These are phyloP conservation scores for Erythrophleum ivorense DNA, from an alignment of 331 rosid genomes.

Conservation along the genomic window DNA sequence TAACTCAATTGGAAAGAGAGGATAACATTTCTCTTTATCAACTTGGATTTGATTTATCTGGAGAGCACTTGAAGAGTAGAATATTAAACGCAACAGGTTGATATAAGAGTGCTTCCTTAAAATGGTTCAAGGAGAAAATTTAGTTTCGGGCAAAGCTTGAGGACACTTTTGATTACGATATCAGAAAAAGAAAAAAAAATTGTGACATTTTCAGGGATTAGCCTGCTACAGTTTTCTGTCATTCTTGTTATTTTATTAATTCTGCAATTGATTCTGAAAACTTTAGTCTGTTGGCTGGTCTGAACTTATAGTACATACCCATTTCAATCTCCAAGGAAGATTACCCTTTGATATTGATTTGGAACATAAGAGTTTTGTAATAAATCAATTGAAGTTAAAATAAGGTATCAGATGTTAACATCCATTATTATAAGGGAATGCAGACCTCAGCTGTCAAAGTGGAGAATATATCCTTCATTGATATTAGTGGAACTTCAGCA, in stretches of 20 bases:
- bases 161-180: too few relatives aligned
- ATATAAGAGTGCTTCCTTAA: background rate
- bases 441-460: constrained; percentile 72
- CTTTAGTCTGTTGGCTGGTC: background rate
- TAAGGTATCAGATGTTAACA: constrained; percentile 1
- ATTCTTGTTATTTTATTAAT: background rate
- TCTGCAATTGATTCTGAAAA: background rate
- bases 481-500: constrained; percentile 65
- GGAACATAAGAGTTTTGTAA: background rate
- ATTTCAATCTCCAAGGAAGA: background rate
- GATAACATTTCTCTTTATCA: background rate
- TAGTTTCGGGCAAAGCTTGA: too few relatives aligned
- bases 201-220: background rate
- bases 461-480: constrained; percentile 54
- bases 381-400: background rate
- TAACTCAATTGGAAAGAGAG: background rate
- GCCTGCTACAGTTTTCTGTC: background rate
- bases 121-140: too few relatives aligned
- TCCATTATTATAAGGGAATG: constrained; percentile 18
- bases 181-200: too few relatives aligned
- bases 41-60: background rate
- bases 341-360: background rate
- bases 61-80: background rate
- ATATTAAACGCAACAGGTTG: background rate
- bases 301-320: background rate